Conservation (phyloP, 2,329 filamentous ascomycete genomes). For the Xylariaceae sp. region DNA sequence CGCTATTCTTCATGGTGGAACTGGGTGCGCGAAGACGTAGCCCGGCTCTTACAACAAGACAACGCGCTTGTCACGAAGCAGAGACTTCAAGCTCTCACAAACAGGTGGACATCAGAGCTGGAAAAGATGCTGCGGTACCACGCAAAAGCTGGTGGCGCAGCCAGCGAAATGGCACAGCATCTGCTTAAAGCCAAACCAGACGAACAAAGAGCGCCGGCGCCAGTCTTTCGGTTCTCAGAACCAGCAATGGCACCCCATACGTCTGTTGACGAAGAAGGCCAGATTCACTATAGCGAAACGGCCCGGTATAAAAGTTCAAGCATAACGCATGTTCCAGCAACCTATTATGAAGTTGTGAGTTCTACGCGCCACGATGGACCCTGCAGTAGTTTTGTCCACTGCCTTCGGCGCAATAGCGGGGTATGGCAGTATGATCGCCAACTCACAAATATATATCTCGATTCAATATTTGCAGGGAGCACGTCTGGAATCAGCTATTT, state of each 20-base stretch:
- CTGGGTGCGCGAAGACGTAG: conserved; percentile 94
- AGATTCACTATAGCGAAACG: conserved; percentile 87
- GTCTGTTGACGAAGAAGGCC: conserved; percentile 86
- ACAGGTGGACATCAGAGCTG: conserved; percentile 81
- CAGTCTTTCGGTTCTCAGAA: conserved; percentile 94
- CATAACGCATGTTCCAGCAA: conserved; percentile 78
- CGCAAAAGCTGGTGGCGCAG: conserved; percentile 2
- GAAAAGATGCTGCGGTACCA: conserved; percentile 15
- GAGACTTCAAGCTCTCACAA: conserved; percentile 75
- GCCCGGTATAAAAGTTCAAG: conserved; percentile 89
- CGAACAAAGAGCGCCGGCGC: conserved; percentile 49
- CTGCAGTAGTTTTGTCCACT: conserved; percentile 93
- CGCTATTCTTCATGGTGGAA: conserved; percentile 99
- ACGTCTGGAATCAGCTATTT: conserved; percentile 87
- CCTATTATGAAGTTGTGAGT: conserved; percentile 21
- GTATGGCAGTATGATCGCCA: conserved; percentile 99
- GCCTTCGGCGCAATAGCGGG: conserved; percentile 90
- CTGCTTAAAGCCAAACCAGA: conserved; percentile 17
- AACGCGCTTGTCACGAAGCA: background rate
- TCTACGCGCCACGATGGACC: conserved; percentile 10
- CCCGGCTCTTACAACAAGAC: conserved; percentile 17
- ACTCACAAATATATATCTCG: conserved; percentile 89
- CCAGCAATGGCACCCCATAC: conserved; percentile 91
- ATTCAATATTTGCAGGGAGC: conserved; percentile 87
- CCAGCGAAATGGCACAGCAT: conserved; percentile 6